Evolutionary conservation across 1,139 yeast genomes (phyloP).

Genomic region (Cylindricascospora bacillispora): DNA sequence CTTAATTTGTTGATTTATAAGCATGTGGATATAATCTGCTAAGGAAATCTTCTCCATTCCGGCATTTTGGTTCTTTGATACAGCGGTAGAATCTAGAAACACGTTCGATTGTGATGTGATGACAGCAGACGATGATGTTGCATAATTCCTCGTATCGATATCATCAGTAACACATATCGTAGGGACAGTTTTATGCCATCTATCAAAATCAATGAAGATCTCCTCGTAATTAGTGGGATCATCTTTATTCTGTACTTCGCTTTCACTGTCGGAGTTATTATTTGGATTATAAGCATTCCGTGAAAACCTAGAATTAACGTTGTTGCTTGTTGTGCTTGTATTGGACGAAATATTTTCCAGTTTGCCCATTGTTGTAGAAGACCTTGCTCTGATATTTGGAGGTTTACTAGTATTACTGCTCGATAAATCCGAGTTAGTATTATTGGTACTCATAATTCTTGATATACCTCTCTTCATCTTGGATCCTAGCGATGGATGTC

Average conservation of each 20-base stretch:
- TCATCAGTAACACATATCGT: conserved; percentile 2
- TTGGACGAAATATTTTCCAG: neutral
- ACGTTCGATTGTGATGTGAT: neutral
- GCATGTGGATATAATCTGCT: conserved; percentile 1
- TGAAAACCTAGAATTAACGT: neutral
- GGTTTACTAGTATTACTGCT: neutral
- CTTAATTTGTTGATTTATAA: conserved; percentile 1
- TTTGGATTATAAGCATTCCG: neutral
- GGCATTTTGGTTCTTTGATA: neutral
- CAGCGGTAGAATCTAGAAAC: neutral
- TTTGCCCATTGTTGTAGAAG: neutral
- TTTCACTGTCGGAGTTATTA: neutral
- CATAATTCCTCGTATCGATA: neutral
- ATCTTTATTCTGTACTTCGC: too few species aligned
- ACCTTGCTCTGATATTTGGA: neutral
- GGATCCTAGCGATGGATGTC: conserved; percentile 19
- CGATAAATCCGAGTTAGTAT: neutral
- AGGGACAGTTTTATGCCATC: conserved; percentile 1
- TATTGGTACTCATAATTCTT: conserved; percentile 16
- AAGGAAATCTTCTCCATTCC: neutral
- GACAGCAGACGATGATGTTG: too few species aligned
- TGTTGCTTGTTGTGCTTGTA: neutral
- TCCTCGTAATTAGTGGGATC: neutral
- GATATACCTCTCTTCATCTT: conserved; percentile 19
- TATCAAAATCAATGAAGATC: conserved; percentile 1